Evolutionary conservation across 148 eudicot species (phyloP), one percentile per base, ranked within the genome.

Genomic region (Agrostemma githago): DNA sequence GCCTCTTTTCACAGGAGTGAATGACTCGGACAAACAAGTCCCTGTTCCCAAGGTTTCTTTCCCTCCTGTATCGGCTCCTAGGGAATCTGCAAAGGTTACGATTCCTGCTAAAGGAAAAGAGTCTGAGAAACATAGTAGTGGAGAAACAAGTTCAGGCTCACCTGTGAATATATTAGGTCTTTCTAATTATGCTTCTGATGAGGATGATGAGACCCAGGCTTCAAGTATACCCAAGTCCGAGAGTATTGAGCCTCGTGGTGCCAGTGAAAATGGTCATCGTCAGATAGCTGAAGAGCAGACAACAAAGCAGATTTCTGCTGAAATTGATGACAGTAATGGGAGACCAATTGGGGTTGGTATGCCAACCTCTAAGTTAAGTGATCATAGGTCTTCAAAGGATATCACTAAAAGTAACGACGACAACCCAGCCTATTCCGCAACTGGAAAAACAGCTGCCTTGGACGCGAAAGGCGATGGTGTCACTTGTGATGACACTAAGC

Each of bases 181-280:
- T 78, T 97, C 81, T 81, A 92, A 83, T 77, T 95, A 95, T 85
- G 86, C 89, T 46, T 92, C 99, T 72, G 99, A 95, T 63, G 89
- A 88, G 15, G 96, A 91, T 38, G 92, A 83, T 74, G 92, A 83
- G 60, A 71, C 58, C 57, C 88, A 76, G 80, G 83, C 76, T 76
- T 75, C 87, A 41, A 77, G 60, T 73, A 73, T 75, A 21, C 74
- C 72, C n/a, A 77, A 79, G 61, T 57, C 74, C 21, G 62, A 80
- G 38, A 74, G 72, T 15, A 40, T 61, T 58, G 77, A 65, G 56
- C 71, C 40, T 39, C 48, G 75, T 75, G 53, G 60, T 77, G 60
- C 68, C 57, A 72, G 68, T 70, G 90, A 78, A 39, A 85, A 88
- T 84, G 90, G 89, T 66, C 80, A 66, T 73, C 76, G 72, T 61